Evolutionary conservation across 2,329 filamentous ascomycete species (phyloP), one percentile per base, ranked within the genome.

Genomic region (Mycocentrospora acerina): DNA sequence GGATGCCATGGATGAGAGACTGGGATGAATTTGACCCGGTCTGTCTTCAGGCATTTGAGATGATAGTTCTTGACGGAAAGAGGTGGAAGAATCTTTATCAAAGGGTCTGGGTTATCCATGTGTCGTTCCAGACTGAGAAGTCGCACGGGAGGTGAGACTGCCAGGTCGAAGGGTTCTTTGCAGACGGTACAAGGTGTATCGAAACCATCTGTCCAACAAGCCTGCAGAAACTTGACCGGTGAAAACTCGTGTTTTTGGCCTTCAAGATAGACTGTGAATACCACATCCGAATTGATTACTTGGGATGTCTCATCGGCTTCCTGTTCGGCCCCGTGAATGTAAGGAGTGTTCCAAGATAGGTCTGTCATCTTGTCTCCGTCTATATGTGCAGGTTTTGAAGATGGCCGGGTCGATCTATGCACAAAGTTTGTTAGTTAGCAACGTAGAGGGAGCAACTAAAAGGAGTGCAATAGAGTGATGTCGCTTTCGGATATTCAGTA

Each of bases 1-100:
- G 30, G 27, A 15, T 44, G 36, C 41, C 41, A 44, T 32, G 41
- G 30, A 29, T 44, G 41, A n/a, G 41, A 44, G 5, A 44, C 27
- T 5, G 41, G 41, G 19, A 36, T 32, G 36, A 32, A 44, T 32
- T 29, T 30, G 32, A 34, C 24, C 4, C 24, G 8, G 14, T 32
- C 18, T 16, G 22, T 13, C 26, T 39, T 40, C 29, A 44, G 18
- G 30, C 41, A 44, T 29, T 25, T 26, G 7, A 43, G 35, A 32
- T 43, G 40, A 14, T 29, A 29, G 30, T 43, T 43, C 10, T 12
- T 35, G 17, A 43, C 29, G 5, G 7, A n/a, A 10, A 39, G 18
- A 15, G 36, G 22, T 8, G 41, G 41, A 12, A 44, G 24, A 10
- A 7, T 12, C 15, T 27, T 36, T 13, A 16, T 34, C 18, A 24